A percentile compares a stretch with the other conserved stretches of the same genome.
phyloP scores from a whole-genome alignment of 768 basidiomycete species.

The Tubosaeta sp. region DNA sequence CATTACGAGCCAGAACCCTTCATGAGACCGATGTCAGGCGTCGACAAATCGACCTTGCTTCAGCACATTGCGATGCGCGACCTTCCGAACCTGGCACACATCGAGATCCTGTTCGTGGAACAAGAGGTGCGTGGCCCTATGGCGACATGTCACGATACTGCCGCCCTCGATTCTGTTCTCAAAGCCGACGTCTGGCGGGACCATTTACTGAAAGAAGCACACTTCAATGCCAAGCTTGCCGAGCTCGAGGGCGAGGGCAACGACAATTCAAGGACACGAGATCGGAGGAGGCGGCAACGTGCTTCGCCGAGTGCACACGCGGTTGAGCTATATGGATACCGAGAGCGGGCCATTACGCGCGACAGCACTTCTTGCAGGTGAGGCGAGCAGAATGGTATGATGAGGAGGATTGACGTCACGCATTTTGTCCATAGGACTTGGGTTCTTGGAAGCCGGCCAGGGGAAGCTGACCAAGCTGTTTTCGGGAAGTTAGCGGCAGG shows the following conservation, averaged over 20 bases:
- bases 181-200: constrained; percentile 99
- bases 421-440: constrained; percentile 55
- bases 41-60: constrained; percentile 95
- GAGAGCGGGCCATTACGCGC: constrained; percentile 95
- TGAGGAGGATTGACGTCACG: neutral
- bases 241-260: constrained; percentile 72
- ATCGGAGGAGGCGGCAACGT: constrained; percentile 68
- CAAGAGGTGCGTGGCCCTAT: constrained; percentile 65
- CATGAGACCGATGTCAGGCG: constrained; percentile 42
- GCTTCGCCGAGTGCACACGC: constrained; percentile 87
- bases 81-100: constrained; percentile 88
- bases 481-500: constrained; percentile 97
- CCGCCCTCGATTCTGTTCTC: constrained; percentile 90
- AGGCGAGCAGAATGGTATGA: constrained; percentile 1
- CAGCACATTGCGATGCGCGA: constrained; percentile 94
- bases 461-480: constrained; percentile 77
- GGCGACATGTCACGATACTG: constrained; percentile 26
- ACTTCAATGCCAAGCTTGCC: constrained; percentile 63
- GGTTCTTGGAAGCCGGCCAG: constrained; percentile 89
- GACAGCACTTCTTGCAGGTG: constrained; percentile 82
- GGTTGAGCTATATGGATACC: constrained; percentile 96
- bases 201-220: constrained; percentile 73
- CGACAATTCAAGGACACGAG: constrained; percentile 81
- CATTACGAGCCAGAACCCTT: neutral
- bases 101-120: constrained; percentile 96